Base-by-base conservation (phyloP, 805 yeast genomes). In the Ogataea nitratoaversa region DNA sequence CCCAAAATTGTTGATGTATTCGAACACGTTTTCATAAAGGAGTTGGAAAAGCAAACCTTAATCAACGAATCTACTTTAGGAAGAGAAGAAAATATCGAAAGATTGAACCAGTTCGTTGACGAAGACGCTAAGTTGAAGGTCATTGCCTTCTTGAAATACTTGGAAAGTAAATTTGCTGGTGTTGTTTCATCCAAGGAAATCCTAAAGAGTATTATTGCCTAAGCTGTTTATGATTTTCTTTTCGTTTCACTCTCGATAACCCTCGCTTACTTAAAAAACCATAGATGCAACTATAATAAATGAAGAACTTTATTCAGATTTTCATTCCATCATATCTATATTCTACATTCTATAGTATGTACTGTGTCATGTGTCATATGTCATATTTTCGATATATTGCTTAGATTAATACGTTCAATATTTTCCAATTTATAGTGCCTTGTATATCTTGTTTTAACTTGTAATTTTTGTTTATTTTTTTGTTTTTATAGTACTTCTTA, bases 61-160 rank as follows among this genome's bases (percentile, higher is more conserved):
- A 78, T 77, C 49, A 72, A 70, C 60, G 84, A 84, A 59, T 78
- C 88, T 41, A 85, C 95, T 20, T 68, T 86, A 54, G 95, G 95
- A 43, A 82, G 93, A 71, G 95, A 85, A 62, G 88, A 82, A 62
- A 79, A 81, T 63, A 71, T 82, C 57, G 91, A 84, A 50, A 73
- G 82, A 60, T 69, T 78, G 62, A 84, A 79, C 63, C 96, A 86
- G 65, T 88, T 89, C 65, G 83, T 79, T 51, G 70, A 70, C 43
- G 84, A 74, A 14, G 90, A 81, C 46, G 70, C 80, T 54, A 82
- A 76, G 60, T 61, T 57, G 36, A 76, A 78, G 61, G 86, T 85
- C 42, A 63, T 84, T 47, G 82, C 76, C 44, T 74, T 89, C 58
- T 74, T 88, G 63, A 84, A 79, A 62, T 82, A 73, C 66, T 71